Evolutionary conservation across 768 basidiomycete species (phyloP), one percentile per base, ranked within the genome.

Genomic region (Hypholoma sublateritium): DNA sequence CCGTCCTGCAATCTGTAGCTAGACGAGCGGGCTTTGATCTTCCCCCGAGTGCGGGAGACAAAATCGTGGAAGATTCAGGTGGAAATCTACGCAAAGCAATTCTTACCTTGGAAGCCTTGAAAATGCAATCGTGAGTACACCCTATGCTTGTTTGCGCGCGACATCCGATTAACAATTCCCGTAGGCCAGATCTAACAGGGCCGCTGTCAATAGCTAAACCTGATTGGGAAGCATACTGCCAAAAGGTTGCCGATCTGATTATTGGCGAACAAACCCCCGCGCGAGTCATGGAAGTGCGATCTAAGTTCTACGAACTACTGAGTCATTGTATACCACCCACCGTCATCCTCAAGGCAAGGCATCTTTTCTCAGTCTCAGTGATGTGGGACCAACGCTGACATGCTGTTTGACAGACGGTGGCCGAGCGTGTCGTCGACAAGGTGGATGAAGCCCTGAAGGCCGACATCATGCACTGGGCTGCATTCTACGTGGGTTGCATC

Each of bases 151-250:
- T 52, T 52, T 14, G n/a, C 1, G 16, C 24, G 22, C 41, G 28
- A 55, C 37, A 34, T 24, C 24, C 19, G 25, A 21, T 19, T 55
- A 24, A 51, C 24, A n/a, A 19, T 21, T 42, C 17, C 37, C 13
- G 28, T 52, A 93, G 91, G 54, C 89, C 91, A n/a, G 91, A 94
- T 69, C 79, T 96, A 37, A 82, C 85, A 4, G 90, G 91, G 32
- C 75, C 89, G 37, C 73, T 94, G 55, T 80, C 82, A 34, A 93
- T 96, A 55, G 93, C 95, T 13, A 95, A 98, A 72, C 95, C 97
- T n/a, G 97, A 99, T 67, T 99, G 97, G 97, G 97, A 99, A 71
- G 91, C 90, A 11, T 99, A 97, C 69, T 97, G 95, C 63, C 80
- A 87, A 62, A 93, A 94, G 69, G 87, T 98, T 11, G 95, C 90